phyloP scores from a whole-genome alignment of 805 yeast species.

The Candida peoriensis region DNA sequence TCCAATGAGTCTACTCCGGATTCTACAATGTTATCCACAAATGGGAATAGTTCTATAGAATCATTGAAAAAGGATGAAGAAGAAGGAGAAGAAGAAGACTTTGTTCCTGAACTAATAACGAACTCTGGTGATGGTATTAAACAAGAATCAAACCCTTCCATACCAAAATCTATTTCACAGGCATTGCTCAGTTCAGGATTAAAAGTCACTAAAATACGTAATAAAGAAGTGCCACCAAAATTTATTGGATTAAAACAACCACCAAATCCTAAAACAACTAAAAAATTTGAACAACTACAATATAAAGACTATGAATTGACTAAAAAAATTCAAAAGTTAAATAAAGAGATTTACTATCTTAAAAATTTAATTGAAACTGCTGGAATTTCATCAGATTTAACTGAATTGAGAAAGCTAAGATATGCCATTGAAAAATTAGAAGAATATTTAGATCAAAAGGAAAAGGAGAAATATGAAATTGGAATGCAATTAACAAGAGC shows the following conservation, averaged over 20 bases:
- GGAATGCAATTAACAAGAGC: slow-evolving; percentile 36
- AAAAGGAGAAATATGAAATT: slow-evolving; percentile 37
- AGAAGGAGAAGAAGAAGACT: background rate
- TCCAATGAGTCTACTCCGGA: slow-evolving; percentile 10
- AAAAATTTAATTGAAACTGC: slow-evolving; percentile 30
- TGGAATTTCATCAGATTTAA: slow-evolving; percentile 29
- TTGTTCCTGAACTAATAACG: background rate
- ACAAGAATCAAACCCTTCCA: background rate
- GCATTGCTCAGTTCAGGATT: slow-evolving; percentile 20
- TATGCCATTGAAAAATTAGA: slow-evolving; percentile 33
- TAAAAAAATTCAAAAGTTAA: slow-evolving; percentile 30
- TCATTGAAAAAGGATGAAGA: slow-evolving; percentile 4
- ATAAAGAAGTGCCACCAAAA: slow-evolving; percentile 19
- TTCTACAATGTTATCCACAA: slow-evolving; percentile 9
- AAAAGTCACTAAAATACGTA: slow-evolving; percentile 24
- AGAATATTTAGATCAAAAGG: slow-evolving; percentile 35
- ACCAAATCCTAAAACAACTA: slow-evolving; percentile 11
- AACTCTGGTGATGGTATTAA: background rate
- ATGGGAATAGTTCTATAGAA: slow-evolving; percentile 7
- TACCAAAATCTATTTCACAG: slow-evolving; percentile 26
- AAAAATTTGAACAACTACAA: slow-evolving; percentile 25
- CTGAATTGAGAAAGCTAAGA: slow-evolving; percentile 31
- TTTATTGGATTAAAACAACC: slow-evolving; percentile 21
- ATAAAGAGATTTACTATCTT: slow-evolving; percentile 34
- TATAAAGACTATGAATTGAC: slow-evolving; percentile 27